Base-by-base conservation (phyloP, 352 stramenopile species). In the Phytophthora vignae region DNA sequence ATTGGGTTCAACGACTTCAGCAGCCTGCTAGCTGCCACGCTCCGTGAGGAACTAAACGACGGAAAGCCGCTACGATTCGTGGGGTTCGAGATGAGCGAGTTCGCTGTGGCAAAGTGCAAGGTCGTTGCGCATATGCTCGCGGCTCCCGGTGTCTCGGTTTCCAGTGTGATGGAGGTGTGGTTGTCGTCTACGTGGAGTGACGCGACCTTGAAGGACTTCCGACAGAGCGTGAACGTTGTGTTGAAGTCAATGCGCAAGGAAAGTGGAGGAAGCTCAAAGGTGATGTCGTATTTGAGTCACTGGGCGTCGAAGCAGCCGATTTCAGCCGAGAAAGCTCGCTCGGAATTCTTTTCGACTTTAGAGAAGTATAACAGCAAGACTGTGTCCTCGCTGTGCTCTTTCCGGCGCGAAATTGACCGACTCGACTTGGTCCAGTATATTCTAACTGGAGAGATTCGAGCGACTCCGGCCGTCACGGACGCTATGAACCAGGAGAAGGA, bases 1-100 rank as follows among this genome's bases (percentile, higher is more conserved):
- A 71, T 78, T 3, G 71, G 71, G 1, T 71, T 74, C 15, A 71
- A 57, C 22, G 62, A 79, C 67, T 76, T 79, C 22, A 70, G 62
- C 22, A 67, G 62, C 55, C 38, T 79, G 7, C 27, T 73, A 7
- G 38, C 10, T n/a, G 61, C 72, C 6, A 52, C 17, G 6, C 11
- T 78, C 11, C 21, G 40, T 4, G 33, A 74, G 21, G 64, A 66
- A 19, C 31, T 52, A 36, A 49, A 27, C 5, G n/a, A 9, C 2
- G 15, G 33, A 0, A 42, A 15, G 3, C 67, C 72, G 2, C 63
- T 79, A 10, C 49, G 21, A 44, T 79, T 70, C 38, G 72, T 79
- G 14, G 67, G 72, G 3, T 76, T 76, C 25, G 72, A 79, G 29
- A 76, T 75, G 61, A 79, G 72, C 33, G 72, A 76, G 48, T 76